A percentile compares a stretch with the other conserved stretches of the same genome.
phyloP scores from a whole-genome alignment of 129 eudicot species.

The Arctium minus region DNA sequence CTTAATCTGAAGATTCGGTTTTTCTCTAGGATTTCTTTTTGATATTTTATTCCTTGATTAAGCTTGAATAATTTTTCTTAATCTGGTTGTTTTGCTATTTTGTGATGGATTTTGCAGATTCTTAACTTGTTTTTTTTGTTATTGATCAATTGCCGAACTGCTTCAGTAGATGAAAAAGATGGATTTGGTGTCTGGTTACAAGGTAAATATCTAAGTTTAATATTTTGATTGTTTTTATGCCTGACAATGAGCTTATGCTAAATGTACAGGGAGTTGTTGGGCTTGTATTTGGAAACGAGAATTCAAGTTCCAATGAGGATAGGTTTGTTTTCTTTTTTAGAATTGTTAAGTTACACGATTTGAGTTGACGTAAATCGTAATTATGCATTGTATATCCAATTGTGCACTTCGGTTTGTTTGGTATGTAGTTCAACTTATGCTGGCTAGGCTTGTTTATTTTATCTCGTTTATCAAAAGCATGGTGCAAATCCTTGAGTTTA shows the following conservation, averaged over 20 bases:
- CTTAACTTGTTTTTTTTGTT: background rate
- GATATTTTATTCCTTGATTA: background rate
- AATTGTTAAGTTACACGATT: background rate
- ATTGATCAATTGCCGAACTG: background rate
- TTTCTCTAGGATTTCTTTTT: background rate
- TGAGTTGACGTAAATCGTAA: background rate
- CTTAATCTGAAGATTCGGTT: constrained; percentile 15
- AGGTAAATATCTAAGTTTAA: constrained; percentile 28
- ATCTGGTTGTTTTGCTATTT: constrained; percentile 10
- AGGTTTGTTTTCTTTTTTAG: constrained; percentile 43
- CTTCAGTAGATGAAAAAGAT: constrained; percentile 29
- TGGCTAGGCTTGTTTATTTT: background rate
- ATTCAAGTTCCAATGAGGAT: constrained; percentile 70
- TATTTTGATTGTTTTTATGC: background rate
- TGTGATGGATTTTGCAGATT: constrained; percentile 18
- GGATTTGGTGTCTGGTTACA: constrained; percentile 59
- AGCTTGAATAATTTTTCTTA: background rate
- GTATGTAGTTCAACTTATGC: background rate
- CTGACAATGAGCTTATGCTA: background rate
- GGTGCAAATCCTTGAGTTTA: background rate
- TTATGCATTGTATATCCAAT: constrained; percentile 6
- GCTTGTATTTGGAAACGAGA: constrained; percentile 79
- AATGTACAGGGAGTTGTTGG: constrained; percentile 81
- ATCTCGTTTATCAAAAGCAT: background rate
- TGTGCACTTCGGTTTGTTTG: background rate